Base-by-base conservation (phyloP, 2,329 filamentous ascomycete genomes). In the Pseudopyricularia cyperi region DNA sequence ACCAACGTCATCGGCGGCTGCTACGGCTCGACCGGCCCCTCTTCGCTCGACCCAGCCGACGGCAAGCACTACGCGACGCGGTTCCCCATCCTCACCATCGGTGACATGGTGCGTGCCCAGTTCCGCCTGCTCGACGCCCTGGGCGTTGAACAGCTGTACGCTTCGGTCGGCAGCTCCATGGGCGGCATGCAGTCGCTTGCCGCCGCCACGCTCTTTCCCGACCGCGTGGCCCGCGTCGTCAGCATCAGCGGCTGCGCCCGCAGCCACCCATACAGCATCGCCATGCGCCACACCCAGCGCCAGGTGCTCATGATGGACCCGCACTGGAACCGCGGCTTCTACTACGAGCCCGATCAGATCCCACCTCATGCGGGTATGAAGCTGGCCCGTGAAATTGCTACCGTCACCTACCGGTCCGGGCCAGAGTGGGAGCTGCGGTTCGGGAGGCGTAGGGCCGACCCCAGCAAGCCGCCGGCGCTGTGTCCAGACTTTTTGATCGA, bases 301-400 rank as follows among this genome's bases (percentile, higher is more conserved):
- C 93, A 97, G 71, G 93, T 96, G 1, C 77, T 98, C 48, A 97
- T 98, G 90, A 96, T 96, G 85, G 93, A 98, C 62, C 89, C 90
- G 2, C 89, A 95, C 62, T 98, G 93, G 93, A 87, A 88, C 59
- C 82, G 93, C 34, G 93, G 93, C 2, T 95, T 91, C 70, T 97
- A 97, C 73, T 95, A 95, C 64, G 37, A 33, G 15, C 32, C 33
- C 17, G 85, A 83, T 61, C 72, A 75, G 42, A 82, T 98, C 7
- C 93, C 93, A 2, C 93, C 93, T 1, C 93, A 98, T 63, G 83
- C 87, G 0, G 93, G 93, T 49, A 97, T 98, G 91, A 98, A 98
- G 70, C 83, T 98, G 7, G 91, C 93, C 0, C 83, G 93, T 54
- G 88, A 98, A 69, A 98, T 98, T 60, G 93, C 93, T 15, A 98